Conservation (phyloP, 2,329 filamentous ascomycete genomes). For the Xylariales sp. region DNA sequence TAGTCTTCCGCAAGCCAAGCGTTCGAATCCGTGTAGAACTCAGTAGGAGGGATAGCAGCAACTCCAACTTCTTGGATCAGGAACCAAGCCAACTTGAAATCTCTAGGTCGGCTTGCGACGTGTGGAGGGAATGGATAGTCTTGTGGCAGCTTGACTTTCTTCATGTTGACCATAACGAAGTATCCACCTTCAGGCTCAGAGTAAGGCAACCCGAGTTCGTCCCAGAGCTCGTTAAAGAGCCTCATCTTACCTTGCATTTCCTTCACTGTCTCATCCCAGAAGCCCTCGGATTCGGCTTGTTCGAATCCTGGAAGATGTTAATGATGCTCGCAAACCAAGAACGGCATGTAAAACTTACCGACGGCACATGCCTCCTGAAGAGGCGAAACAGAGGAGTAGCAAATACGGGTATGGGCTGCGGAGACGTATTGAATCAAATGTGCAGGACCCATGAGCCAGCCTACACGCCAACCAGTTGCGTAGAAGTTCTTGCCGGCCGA, state of each 20-base stretch:
- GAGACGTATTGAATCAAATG: slow-evolving; percentile 88
- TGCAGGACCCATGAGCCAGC: slow-evolving; percentile 87
- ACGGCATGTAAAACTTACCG: slow-evolving; percentile 32
- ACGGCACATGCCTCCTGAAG: slow-evolving; percentile 92
- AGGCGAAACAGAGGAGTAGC: slow-evolving; percentile 89
- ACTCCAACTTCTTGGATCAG: slow-evolving; percentile 94
- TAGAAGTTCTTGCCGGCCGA: slow-evolving; percentile 99
- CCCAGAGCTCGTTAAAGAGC: slow-evolving; percentile 77
- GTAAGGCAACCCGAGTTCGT: slow-evolving; percentile 72
- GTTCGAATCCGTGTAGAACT: slow-evolving; percentile 89
- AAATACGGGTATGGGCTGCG: slow-evolving; percentile 92
- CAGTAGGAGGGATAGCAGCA: slow-evolving; percentile 90
- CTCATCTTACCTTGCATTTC: slow-evolving; percentile 91
- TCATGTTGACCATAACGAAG: slow-evolving; percentile 93
- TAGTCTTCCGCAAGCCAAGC: slow-evolving; percentile 87
- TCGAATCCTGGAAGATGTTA: slow-evolving; percentile 59
- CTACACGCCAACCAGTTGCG: slow-evolving; percentile 91
- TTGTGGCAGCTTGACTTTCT: slow-evolving; percentile 75
- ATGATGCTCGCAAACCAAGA: neutral
- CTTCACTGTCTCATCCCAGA: slow-evolving; percentile 77
- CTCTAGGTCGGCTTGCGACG: slow-evolving; percentile 78
- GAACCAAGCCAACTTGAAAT: slow-evolving; percentile 96
- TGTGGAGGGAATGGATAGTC: slow-evolving; percentile 87
- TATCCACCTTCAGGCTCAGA: slow-evolving; percentile 95
- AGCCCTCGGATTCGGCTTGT: slow-evolving; percentile 75